Evolutionary conservation across 2,329 filamentous ascomycete species (phyloP), one percentile per base, ranked within the genome.

Genomic region (Gliomastix tumulicola): DNA sequence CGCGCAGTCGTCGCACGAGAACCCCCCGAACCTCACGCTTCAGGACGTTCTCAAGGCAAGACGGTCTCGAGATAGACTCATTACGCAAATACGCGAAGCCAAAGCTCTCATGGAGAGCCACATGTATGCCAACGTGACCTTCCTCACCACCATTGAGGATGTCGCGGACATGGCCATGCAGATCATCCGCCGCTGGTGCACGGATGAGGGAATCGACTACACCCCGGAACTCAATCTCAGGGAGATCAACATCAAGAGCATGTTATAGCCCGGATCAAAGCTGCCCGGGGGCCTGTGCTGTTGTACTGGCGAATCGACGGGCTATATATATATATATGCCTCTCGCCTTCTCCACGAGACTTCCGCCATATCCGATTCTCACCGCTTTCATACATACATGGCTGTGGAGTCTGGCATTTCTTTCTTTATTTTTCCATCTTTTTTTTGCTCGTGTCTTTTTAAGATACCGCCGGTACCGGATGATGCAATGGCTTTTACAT

Each of bases 61-160:
- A 31, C 39, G 34, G 4, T 31, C 25, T 21, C 40, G 41, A 12
- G 36, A 36, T 20, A 43, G 40, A 16, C 33, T 42, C 7, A 33
- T 41, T n/a, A 30, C 41, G 22, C 43, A 43, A 21, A 39, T 43
- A 4, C 35, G 32, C 21, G 40, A 46, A n/a, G 21, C 30, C n/a
- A 18, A 31, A 18, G 25, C 9, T 13, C 35, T 22, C 16, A 43
- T 45, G 20, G 39, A 41, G 3, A 25, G 34, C 20, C 39, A 18
- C 11, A 40, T 57, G 18, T 60, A 48, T 30, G 55, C 56, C 18
- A 49, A 54, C 16, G 49, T 65, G 15, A 44, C 49, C 2, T 61
- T 63, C 1, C 70, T 68, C 66, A 61, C 60, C 8, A 55, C 55
- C 4, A 52, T 70, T 9, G 65, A 71, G 38, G 68, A 71, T 12